These are phyloP conservation scores for Daldinia grandis DNA, from an alignment of 495 filamentous ascomycete genomes.

Conservation along the genomic window DNA sequence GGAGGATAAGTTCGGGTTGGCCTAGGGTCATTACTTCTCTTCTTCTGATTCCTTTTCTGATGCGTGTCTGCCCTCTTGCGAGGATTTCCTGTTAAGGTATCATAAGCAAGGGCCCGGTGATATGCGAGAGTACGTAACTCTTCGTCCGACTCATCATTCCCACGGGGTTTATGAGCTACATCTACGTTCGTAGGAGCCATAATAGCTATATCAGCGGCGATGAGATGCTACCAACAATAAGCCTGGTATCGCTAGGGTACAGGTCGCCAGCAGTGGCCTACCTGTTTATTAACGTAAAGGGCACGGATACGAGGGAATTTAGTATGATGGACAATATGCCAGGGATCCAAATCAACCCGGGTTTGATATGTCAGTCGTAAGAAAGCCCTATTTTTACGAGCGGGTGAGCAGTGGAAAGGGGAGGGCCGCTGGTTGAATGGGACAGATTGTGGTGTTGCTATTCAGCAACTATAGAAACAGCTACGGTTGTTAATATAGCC, in stretches of 20 bases:
- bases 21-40: no score
- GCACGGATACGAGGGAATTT: neutral
- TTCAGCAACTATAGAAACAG: neutral
- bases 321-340: neutral
- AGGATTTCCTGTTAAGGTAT: neutral
- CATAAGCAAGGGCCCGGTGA: slow-evolving; percentile 23
- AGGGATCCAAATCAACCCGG: neutral
- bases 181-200: neutral
- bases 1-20: neutral
- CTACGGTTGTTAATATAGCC: neutral
- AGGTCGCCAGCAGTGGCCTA: neutral
- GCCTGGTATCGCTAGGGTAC: neutral
- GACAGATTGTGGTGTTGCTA: neutral
- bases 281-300: neutral
- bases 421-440: neutral
- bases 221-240: neutral
- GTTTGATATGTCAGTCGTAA: neutral
- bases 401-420: neutral
- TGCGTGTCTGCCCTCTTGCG: neutral
- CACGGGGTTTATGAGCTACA: neutral
- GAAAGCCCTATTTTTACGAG: neutral
- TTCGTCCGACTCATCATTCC: neutral
- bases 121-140: neutral
- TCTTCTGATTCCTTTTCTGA: slow-evolving; percentile 1
- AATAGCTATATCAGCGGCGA: neutral